Percentiles rank a stretch among this genome's conserved stretches.
These are phyloP conservation scores for Citrullus amarus DNA, from an alignment of 306 rosid species.

Conservation along the genomic window DNA sequence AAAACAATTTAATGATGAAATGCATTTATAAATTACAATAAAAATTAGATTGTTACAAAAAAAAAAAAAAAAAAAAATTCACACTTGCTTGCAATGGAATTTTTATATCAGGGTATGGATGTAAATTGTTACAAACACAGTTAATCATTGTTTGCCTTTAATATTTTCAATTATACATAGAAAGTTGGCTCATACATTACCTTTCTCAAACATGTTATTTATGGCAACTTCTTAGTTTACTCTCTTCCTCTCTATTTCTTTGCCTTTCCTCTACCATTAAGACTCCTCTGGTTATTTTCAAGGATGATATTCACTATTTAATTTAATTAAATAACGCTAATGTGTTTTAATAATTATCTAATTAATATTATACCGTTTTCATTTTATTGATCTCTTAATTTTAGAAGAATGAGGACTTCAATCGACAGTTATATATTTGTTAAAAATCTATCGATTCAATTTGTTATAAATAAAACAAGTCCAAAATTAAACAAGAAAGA, in stretches of 20 bases:
- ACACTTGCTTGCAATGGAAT: no score
- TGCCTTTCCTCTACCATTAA: neutral
- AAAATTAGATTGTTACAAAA: no score
- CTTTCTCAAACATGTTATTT: neutral
- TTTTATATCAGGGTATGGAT: no score
- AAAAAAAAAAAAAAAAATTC: no score
- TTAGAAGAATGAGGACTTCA: neutral
- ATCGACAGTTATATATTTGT: neutral
- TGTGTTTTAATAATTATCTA: no score
- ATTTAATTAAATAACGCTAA: no score
- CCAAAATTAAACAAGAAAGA: neutral
- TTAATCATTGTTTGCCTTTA: neutral
- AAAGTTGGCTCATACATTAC: neutral
- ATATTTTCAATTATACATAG: neutral
- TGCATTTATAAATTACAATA: no score
- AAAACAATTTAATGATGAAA: no score
- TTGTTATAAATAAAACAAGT: neutral
- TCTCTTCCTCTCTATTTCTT: neutral
- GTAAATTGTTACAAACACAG: neutral
- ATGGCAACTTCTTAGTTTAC: neutral
- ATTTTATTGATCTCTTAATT: neutral
- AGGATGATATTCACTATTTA: neutral
- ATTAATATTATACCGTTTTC: neutral
- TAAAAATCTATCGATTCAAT: neutral
- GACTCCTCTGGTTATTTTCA: neutral